Evolutionary conservation across 78 protist genomes (phyloP), one percentile per base, ranked within the genome.

Genomic region (Dictyostelium citrinum): DNA sequence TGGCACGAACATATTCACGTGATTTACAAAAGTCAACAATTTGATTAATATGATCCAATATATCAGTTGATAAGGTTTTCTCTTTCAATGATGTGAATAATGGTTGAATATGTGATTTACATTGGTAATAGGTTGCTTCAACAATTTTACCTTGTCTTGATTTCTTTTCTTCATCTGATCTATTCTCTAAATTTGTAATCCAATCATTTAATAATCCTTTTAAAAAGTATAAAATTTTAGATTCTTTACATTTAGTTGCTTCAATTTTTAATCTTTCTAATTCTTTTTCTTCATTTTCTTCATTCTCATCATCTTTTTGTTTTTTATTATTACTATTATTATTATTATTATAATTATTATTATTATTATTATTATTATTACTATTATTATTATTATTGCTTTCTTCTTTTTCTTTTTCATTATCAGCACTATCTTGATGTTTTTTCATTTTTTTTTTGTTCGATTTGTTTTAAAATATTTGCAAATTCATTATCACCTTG

Each of bases 1-100:
- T 33, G 3, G 98, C 98, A 22, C 84, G 81, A 5, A 81, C 45
- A 72, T 97, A 98, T 71, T 97, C 97, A n/a, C 97, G 81, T 9
- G 81, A 27, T 55, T 78, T 12, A 35, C 96, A n/a, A 49, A 16
- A 90, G 22, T 46, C 49, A 29, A 67, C 64, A 22, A 97, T 95
- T 29, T n/a, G 22, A 17, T 29, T 17, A 51, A 95, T 39, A 70
- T 46, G 79, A 31, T 29, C 29, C 70, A 75, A 24, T 1, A 96
- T 20, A 45, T 96, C 98, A 1, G 22, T 43, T 0, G 93, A 68
- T 24, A 94, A 37, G 8, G 61, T 24, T 76, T 88, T 91, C 0
- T 10, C 1, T 3, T 16, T 68, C 11, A 96, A 76, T 41, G 64
- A 81, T 2, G n/a, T 8, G n/a, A 97, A 77, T n/a, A 97, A 29